Conservation (phyloP, 208 protist genomes). For the Trichomonas gallinae region DNA sequence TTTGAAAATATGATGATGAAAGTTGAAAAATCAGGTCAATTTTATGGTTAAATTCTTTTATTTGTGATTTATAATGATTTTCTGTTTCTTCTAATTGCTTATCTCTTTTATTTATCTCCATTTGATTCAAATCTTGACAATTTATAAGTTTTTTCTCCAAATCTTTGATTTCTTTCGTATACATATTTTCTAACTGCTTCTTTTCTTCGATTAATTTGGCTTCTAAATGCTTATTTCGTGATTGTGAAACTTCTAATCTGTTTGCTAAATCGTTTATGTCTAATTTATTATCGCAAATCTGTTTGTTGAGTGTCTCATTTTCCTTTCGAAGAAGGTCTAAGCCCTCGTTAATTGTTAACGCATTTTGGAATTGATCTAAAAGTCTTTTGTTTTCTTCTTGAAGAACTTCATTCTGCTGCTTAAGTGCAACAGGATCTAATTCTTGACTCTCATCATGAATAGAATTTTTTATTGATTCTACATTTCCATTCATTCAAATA, state of each 20-base stretch:
- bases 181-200: neutral
- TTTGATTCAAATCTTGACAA: neutral
- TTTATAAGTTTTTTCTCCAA: neutral
- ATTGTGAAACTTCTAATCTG: neutral
- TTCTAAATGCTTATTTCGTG: neutral
- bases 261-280: neutral
- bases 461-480: too few relatives aligned
- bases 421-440: neutral
- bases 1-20: neutral
- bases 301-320: neutral
- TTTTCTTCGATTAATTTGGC: neutral
- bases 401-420: neutral
- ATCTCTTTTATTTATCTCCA: neutral
- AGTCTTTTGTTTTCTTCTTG: neutral
- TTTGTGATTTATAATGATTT: neutral
- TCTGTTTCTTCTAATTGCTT: neutral
- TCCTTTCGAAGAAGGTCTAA: neutral
- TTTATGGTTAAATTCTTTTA: neutral
- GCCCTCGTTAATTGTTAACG: neutral
- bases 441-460: too few relatives aligned
- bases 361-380: neutral
- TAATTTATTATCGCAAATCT: neutral
- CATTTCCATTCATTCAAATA: too few relatives aligned
- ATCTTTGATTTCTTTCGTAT: neutral
- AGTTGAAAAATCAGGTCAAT: neutral